Conservation (phyloP, 345 rosid species). For the Microthlaspi erraticum region DNA sequence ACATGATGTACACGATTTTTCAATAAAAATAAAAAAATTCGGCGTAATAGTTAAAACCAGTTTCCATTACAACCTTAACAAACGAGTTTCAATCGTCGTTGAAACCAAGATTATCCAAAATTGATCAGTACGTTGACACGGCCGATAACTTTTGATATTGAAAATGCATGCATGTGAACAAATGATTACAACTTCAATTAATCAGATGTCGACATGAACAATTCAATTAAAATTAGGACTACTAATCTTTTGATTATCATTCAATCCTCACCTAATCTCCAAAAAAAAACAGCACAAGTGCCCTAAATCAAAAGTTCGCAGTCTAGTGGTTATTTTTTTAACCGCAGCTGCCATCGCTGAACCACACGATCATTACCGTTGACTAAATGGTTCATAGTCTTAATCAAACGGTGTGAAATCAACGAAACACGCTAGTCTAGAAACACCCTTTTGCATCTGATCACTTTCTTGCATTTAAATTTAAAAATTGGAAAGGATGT, state of each 20-base stretch:
- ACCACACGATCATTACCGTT: conserved; percentile 29
- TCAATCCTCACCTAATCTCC: not conserved
- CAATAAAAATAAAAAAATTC: not conserved
- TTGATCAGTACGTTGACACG: not conserved
- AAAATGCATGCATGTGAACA: conserved; percentile 25
- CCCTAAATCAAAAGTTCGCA: not conserved
- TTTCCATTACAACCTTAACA: not conserved
- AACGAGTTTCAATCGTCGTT: conserved; percentile 14
- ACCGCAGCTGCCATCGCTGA: conserved; percentile 36
- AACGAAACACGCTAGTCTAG: not conserved
- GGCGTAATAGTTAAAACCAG: conserved; percentile 14
- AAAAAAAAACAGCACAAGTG: not conserved
- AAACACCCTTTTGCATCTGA: conserved; percentile 20
- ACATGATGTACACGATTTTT: not conserved
- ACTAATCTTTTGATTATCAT: conserved; percentile 20
- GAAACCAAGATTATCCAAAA: conserved; percentile 15
- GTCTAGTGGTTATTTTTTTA: not conserved
- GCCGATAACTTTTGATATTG: conserved; percentile 17
- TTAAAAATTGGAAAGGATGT: not conserved
- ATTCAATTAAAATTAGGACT: not conserved
- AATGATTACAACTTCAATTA: conserved; percentile 18
- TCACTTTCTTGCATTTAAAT: not conserved
- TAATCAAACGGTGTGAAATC: conserved; percentile 8
- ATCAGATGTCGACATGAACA: not conserved
- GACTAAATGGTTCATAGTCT: conserved; percentile 3